Conservation (phyloP, 441 rosid genomes). For the Cnidoscolus chayamansa region DNA sequence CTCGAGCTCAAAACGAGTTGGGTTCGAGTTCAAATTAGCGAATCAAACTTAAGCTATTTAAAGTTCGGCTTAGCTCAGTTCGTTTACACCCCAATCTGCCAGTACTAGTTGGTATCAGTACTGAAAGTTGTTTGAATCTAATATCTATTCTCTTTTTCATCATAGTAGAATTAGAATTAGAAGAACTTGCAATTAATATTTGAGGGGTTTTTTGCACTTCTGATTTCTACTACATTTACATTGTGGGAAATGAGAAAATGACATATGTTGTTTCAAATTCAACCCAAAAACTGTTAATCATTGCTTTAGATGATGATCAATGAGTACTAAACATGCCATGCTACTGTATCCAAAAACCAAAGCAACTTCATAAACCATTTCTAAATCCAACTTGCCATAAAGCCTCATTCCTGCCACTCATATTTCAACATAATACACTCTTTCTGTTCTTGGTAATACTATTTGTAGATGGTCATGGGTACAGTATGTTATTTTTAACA, state of each 20-base stretch:
- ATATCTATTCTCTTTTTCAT: neutral
- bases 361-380: neutral
- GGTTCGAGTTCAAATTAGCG: no score
- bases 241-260: neutral
- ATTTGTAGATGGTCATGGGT: neutral
- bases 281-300: neutral
- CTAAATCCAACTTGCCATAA: neutral
- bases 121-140: neutral
- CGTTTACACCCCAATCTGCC: no score
- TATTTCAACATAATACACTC: neutral
- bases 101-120: neutral
- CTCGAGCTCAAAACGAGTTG: no score
- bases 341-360: neutral
- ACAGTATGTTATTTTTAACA: neutral
- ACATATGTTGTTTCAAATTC: neutral
- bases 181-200: conserved; percentile 5
- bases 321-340: neutral
- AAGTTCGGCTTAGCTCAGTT: no score
- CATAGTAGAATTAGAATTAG: neutral
- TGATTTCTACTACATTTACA: neutral
- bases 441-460: neutral
- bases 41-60: no score
- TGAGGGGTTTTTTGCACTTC: neutral
- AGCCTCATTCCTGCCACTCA: neutral
- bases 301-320: neutral